A percentile compares a stretch with the other conserved stretches of the same genome.
These are phyloP conservation scores for Angomonas deanei DNA, from an alignment of 208 protist genomes.

Conservation along the genomic window DNA sequence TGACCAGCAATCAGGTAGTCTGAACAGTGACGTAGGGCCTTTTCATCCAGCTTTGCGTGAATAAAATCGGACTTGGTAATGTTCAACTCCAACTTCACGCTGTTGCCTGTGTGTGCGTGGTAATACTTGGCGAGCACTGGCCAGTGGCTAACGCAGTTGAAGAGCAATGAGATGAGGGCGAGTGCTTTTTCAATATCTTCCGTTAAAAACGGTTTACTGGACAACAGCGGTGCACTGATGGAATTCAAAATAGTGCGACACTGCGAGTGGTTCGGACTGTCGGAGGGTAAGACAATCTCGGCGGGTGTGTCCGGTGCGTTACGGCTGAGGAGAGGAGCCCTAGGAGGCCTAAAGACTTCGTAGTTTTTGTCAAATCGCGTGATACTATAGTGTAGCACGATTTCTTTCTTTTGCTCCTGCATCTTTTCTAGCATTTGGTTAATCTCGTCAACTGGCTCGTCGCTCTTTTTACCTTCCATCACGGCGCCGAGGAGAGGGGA, in stretches of 20 bases:
- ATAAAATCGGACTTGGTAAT: slow-evolving; percentile 51
- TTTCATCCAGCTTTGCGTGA: slow-evolving; percentile 73
- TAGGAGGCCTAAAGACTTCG: background rate
- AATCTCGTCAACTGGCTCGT: background rate
- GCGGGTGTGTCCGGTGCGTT: background rate
- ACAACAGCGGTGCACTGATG: slow-evolving; percentile 26
- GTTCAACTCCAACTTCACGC: slow-evolving; percentile 21
- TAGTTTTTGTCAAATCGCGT: slow-evolving; percentile 43
- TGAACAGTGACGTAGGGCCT: slow-evolving; percentile 73
- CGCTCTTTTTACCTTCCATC: background rate
- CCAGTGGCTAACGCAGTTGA: slow-evolving; percentile 47
- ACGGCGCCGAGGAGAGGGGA: slow-evolving; percentile 13
- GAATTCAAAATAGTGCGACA: slow-evolving; percentile 16
- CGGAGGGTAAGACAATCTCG: slow-evolving; percentile 23
- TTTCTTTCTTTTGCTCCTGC: slow-evolving; percentile 12
- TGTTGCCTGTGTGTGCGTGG: background rate
- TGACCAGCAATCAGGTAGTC: slow-evolving; percentile 69
- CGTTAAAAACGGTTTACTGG: slow-evolving; percentile 47
- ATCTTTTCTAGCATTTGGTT: background rate
- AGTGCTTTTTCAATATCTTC: slow-evolving; percentile 54
- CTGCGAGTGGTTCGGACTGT: slow-evolving; percentile 9
- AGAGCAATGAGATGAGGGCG: slow-evolving; percentile 46
- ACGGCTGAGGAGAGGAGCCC: background rate
- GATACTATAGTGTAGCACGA: slow-evolving; percentile 65
- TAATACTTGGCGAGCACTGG: slow-evolving; percentile 19